phyloP scores from a whole-genome alignment of 768 basidiomycete genomes.

The Neoboletus magnificus region DNA sequence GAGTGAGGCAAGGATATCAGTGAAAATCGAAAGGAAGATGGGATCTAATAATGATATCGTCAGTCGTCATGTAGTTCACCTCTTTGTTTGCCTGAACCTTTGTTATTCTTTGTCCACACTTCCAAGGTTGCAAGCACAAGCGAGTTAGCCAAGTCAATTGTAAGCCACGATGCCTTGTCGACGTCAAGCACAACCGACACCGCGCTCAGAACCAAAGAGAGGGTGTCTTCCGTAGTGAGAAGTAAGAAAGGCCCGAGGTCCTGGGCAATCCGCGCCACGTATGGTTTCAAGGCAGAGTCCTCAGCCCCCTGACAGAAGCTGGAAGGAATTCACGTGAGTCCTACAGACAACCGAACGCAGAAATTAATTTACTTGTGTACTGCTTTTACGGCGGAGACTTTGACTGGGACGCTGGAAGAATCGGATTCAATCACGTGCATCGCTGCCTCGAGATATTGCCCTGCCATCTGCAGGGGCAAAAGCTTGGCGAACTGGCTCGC shows the following conservation, averaged over 20 bases:
- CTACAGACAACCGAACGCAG: background rate
- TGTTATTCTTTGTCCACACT: slow-evolving; percentile 84
- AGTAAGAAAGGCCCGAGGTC: slow-evolving; percentile 82
- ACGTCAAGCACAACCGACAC: slow-evolving; percentile 76
- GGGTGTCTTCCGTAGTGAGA: slow-evolving; percentile 79
- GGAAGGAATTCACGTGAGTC: slow-evolving; percentile 10
- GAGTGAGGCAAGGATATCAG: slow-evolving; percentile 73
- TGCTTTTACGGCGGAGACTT: slow-evolving; percentile 91
- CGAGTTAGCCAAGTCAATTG: slow-evolving; percentile 58
- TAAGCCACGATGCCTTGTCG: slow-evolving; percentile 70
- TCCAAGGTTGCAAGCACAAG: slow-evolving; percentile 68
- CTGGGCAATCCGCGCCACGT: slow-evolving; percentile 71
- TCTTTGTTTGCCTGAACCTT: slow-evolving; percentile 47
- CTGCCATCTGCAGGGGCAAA: slow-evolving; percentile 67
- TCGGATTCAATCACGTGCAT: slow-evolving; percentile 77
- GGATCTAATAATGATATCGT: slow-evolving; percentile 57
- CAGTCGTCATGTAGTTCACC: background rate
- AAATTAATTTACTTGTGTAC: slow-evolving; percentile 72
- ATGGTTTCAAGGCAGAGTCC: slow-evolving; percentile 55
- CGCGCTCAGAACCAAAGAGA: slow-evolving; percentile 85
- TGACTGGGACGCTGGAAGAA: slow-evolving; percentile 78
- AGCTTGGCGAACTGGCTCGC: slow-evolving; percentile 83
- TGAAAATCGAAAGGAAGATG: slow-evolving; percentile 79
- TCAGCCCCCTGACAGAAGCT: slow-evolving; percentile 68
- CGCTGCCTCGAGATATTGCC: slow-evolving; percentile 85